Percentiles rank a stretch among this genome's conserved stretches.
These are phyloP conservation scores for Ganoderma lucidum DNA, from an alignment of 1,284 basidiomycete species.

Conservation along the genomic window DNA sequence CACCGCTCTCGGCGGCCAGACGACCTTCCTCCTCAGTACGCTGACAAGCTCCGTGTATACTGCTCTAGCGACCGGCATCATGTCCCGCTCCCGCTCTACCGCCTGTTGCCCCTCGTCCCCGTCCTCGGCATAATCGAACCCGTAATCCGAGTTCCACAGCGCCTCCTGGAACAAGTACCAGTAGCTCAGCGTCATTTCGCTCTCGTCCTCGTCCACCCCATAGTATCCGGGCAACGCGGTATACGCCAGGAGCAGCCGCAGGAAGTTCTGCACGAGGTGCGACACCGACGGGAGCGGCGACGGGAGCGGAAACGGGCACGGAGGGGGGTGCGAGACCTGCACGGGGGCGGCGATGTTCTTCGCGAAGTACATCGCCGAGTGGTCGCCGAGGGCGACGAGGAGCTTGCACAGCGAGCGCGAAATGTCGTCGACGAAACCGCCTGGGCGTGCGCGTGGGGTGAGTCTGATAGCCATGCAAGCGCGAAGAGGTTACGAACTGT, in stretches of 20 bases:
- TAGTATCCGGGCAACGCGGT: slow-evolving; percentile 81
- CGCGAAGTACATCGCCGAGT: slow-evolving; percentile 84
- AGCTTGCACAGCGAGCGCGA: slow-evolving; percentile 82
- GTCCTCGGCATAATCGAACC: slow-evolving; percentile 51
- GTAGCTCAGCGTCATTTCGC: slow-evolving; percentile 85
- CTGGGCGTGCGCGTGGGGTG: slow-evolving; percentile 28
- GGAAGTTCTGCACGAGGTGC: slow-evolving; percentile 70
- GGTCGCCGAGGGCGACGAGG: slow-evolving; percentile 82
- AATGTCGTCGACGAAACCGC: slow-evolving; percentile 58
- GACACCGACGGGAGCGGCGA: slow-evolving; percentile 35
- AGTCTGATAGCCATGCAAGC: background rate
- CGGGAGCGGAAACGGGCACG: slow-evolving; percentile 33
- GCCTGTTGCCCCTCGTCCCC: slow-evolving; percentile 36
- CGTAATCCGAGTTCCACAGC: slow-evolving; percentile 77
- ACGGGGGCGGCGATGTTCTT: slow-evolving; percentile 62
- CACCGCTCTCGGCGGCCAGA: slow-evolving; percentile 63
- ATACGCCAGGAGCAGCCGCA: slow-evolving; percentile 76
- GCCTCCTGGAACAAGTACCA: slow-evolving; percentile 92
- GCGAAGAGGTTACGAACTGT: slow-evolving; percentile 39
- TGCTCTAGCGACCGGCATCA: slow-evolving; percentile 69
- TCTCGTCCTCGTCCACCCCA: slow-evolving; percentile 84
- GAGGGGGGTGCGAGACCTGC: slow-evolving; percentile 39
- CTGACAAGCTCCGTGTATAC: slow-evolving; percentile 83
- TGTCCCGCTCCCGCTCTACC: slow-evolving; percentile 47
- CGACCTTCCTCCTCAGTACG: slow-evolving; percentile 75